These are phyloP conservation scores for Suhomyces anneliseae DNA, from an alignment of 1,139 yeast genomes.

Conservation along the genomic window DNA sequence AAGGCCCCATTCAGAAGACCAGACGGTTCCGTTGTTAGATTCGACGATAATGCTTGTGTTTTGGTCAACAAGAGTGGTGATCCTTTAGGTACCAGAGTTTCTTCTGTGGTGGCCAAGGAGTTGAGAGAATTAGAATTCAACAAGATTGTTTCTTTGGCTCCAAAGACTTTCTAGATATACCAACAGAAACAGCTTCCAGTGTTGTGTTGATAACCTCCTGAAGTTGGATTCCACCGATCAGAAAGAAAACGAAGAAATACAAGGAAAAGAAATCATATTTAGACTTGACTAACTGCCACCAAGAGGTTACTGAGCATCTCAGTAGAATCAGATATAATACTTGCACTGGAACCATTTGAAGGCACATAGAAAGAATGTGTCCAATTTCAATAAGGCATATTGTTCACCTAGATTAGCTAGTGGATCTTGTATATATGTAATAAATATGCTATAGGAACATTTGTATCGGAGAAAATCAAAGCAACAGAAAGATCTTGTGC, in stretches of 20 bases:
- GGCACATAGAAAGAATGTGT: too few relatives aligned
- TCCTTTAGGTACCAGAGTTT: slow-evolving; percentile 92
- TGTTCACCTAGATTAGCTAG: neutral
- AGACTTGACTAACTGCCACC: too few relatives aligned
- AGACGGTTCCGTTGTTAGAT: slow-evolving; percentile 84
- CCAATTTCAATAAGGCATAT: neutral
- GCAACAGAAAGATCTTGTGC: too few relatives aligned
- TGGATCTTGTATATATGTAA: slow-evolving; percentile 4
- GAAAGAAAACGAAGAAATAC: too few relatives aligned
- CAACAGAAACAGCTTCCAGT: neutral
- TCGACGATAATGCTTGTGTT: slow-evolving; percentile 97
- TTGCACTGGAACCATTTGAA: too few relatives aligned
- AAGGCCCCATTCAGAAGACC: slow-evolving; percentile 81
- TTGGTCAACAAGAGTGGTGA: slow-evolving; percentile 88
- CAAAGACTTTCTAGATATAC: slow-evolving; percentile 63
- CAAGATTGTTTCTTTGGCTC: slow-evolving; percentile 89
- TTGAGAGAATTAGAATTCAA: slow-evolving; percentile 79
- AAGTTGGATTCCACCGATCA: too few relatives aligned
- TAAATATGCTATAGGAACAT: neutral
- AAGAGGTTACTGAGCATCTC: too few relatives aligned
- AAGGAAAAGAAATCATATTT: neutral
- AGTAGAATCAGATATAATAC: too few relatives aligned
- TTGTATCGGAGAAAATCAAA: too few relatives aligned
- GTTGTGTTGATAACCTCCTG: too few relatives aligned
- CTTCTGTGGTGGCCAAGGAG: slow-evolving; percentile 91